Percentiles rank a stretch among this genome's conserved stretches.
phyloP scores from a whole-genome alignment of 208 protist species.

The Pavlovales sp. region DNA sequence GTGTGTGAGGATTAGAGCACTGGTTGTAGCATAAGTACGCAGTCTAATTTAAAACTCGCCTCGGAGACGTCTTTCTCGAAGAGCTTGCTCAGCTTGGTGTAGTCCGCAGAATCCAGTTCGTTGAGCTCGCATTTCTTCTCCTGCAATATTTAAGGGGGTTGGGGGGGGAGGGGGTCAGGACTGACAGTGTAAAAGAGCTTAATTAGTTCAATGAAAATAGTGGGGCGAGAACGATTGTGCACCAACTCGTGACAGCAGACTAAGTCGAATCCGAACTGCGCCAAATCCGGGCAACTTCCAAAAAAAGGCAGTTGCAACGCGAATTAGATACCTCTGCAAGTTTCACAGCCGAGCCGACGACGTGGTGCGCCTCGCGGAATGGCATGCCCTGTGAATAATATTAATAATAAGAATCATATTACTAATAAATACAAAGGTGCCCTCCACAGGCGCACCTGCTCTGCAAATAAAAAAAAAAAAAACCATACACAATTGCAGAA shows the following conservation, averaged over 20 bases:
- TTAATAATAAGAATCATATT: too few species aligned
- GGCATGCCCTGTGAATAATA: slow-evolving; percentile 24
- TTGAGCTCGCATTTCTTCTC: slow-evolving; percentile 8
- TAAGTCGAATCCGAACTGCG: not conserved
- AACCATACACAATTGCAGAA: too few species aligned
- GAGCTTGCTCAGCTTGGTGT: not conserved
- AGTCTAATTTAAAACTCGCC: not conserved
- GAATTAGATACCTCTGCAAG: not conserved
- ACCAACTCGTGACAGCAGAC: too few species aligned
- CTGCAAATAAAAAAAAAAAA: too few species aligned
- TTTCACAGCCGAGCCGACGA: slow-evolving; percentile 8
- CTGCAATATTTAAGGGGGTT: not conserved
- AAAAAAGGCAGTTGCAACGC: too few species aligned
- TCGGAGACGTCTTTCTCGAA: slow-evolving; percentile 2
- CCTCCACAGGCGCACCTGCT: too few species aligned
- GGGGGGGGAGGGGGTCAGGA: too few species aligned
- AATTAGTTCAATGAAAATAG: not conserved
- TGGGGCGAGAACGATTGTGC: too few species aligned
- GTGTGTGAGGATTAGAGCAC: too few species aligned
- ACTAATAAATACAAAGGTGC: too few species aligned
- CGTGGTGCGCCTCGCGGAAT: slow-evolving; percentile 34
- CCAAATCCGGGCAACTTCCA: not conserved
- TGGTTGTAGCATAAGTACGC: too few species aligned
- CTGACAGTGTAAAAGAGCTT: too few species aligned
- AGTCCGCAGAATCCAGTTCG: not conserved